Conservation (phyloP, 2,329 filamentous ascomycete genomes). For the Pseudogymnoascus sp. region DNA sequence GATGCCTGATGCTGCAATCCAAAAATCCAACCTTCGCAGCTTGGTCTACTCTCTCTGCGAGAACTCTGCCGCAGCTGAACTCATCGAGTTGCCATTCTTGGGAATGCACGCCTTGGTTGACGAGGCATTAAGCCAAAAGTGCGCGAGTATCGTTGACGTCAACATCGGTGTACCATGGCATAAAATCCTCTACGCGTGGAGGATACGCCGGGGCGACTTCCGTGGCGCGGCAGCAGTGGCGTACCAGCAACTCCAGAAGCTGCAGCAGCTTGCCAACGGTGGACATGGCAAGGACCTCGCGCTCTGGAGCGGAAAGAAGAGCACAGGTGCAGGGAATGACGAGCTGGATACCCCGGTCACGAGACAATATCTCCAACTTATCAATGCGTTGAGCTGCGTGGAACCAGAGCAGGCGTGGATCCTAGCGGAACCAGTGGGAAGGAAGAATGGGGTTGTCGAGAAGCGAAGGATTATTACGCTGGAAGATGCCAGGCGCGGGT, state of each 20-base stretch:
- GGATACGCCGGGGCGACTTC: conserved; percentile 73
- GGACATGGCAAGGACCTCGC: conserved; percentile 50
- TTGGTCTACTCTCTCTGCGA: conserved; percentile 64
- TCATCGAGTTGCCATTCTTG: conserved; percentile 71
- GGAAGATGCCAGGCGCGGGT: conserved; percentile 77
- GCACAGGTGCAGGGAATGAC: conserved; percentile 36
- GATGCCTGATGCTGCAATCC: conserved; percentile 63
- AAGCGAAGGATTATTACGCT: conserved; percentile 77
- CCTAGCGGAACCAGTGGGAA: conserved; percentile 41
- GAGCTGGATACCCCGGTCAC: conserved; percentile 55
- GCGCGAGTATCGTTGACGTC: conserved; percentile 59
- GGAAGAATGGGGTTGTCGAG: conserved; percentile 27
- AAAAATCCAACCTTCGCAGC: conserved; percentile 60
- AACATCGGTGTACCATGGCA: conserved; percentile 63
- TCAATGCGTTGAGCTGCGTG: conserved; percentile 86
- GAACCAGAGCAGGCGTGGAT: conserved; percentile 77
- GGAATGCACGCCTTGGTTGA: conserved; percentile 73
- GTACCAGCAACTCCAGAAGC: conserved; percentile 54
- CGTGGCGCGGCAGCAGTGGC: conserved; percentile 63
- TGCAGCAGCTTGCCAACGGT: conserved; percentile 37
- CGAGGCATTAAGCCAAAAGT: conserved; percentile 63
- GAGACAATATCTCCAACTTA: conserved; percentile 77
- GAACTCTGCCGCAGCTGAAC: conserved; percentile 52
- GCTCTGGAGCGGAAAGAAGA: conserved; percentile 10
- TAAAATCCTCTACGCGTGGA: conserved; percentile 85